A percentile compares a stretch with the other conserved stretches of the same genome.
Evolutionary conservation across 768 basidiomycete genomes (phyloP).

Genomic region (Ramaria sp.): DNA sequence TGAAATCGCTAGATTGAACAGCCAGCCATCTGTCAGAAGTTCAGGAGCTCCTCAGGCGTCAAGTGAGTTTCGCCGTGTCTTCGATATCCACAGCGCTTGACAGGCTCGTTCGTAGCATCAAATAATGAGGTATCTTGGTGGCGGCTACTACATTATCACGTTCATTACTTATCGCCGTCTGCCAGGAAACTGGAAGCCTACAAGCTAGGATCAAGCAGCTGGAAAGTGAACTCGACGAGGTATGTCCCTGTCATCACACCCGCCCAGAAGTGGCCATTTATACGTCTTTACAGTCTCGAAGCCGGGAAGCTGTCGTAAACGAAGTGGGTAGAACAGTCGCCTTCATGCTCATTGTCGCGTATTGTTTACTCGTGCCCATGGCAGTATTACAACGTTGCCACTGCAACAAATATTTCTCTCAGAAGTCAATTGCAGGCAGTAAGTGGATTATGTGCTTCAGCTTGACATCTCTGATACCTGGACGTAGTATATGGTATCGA

Average conservation of each 20-base stretch:
- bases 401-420: not conserved
- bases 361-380: too few species aligned
- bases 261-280: too few species aligned
- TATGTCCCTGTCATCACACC: not conserved
- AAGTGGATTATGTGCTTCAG: not conserved
- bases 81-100: not conserved
- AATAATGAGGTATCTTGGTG: not conserved
- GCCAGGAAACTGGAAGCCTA: not conserved
- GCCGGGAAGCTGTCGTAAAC: too few species aligned
- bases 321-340: too few species aligned
- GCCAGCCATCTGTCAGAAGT: not conserved
- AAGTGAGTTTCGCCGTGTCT: too few species aligned
- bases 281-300: too few species aligned
- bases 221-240: not conserved
- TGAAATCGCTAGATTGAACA: not conserved
- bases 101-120: not conserved
- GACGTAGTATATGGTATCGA: not conserved
- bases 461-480: not conserved
- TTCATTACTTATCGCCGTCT: not conserved
- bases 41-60: too few species aligned
- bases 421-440: not conserved
- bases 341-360: too few species aligned
- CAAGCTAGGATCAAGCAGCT: not conserved
- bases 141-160: not conserved
- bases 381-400: not conserved